A percentile compares a stretch with the other conserved stretches of the same genome.
Conservation (phyloP, 2,329 filamentous ascomycete species). For the Colletotrichum incanum region DNA sequence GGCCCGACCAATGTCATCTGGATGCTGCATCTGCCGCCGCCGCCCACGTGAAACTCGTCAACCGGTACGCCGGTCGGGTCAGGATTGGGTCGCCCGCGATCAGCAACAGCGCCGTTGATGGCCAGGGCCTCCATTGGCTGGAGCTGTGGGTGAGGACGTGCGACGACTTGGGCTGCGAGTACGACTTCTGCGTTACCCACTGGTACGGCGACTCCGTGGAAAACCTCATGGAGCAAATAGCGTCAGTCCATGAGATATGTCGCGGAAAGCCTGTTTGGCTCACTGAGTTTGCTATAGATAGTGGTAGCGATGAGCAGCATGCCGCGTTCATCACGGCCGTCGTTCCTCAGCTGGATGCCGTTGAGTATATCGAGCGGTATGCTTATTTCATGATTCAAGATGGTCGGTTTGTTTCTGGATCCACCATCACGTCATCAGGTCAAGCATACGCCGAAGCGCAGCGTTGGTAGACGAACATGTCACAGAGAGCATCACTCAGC, state of each 20-base stretch:
- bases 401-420: conserved; percentile 56
- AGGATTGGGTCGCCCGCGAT: conserved; percentile 72
- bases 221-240: not conserved
- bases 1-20: conserved; percentile 70
- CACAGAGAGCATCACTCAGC: too few species aligned
- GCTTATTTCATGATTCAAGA: conserved; percentile 69
- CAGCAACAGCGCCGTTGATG: conserved; percentile 67
- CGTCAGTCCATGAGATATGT: conserved; percentile 61
- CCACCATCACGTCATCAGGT: conserved; percentile 1
- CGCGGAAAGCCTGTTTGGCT: conserved; percentile 70
- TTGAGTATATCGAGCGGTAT: conserved; percentile 67
- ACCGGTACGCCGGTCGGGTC: conserved; percentile 67
- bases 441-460: conserved; percentile 2
- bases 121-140: conserved; percentile 72
- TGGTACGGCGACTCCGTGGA: conserved; percentile 64
- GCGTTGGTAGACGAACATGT: too few species aligned
- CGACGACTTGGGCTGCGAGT: conserved; percentile 60
- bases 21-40: conserved; percentile 64
- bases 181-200: conserved; percentile 74
- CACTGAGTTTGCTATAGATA: conserved; percentile 67
- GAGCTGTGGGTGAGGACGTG: conserved; percentile 67
- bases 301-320: conserved; percentile 60
- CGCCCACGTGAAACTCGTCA: conserved; percentile 68
- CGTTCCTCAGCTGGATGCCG: conserved; percentile 63
- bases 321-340: conserved; percentile 65